phyloP scores from a whole-genome alignment of 352 stramenopile species.

The Globisporangium uncinulatum region DNA sequence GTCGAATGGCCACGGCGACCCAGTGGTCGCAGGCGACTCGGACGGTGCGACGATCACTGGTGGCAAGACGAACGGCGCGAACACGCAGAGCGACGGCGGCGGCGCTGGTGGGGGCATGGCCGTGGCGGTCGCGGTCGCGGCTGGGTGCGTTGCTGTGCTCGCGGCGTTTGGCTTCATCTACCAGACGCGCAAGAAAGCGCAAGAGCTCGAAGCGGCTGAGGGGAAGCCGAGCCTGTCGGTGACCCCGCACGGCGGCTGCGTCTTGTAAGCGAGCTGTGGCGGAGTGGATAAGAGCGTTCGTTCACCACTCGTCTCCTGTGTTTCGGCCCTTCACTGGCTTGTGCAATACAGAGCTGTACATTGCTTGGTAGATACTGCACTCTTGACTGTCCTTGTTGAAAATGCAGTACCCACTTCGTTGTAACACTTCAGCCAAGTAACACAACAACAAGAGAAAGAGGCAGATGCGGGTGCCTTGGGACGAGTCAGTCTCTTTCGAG shows the following conservation, averaged over 20 bases:
- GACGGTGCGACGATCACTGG: constrained; percentile 14
- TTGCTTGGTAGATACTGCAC: too few relatives aligned
- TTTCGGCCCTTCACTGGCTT: too few relatives aligned
- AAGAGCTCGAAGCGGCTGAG: constrained; percentile 43
- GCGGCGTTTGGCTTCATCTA: constrained; percentile 77
- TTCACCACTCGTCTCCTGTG: too few relatives aligned
- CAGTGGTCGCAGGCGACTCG: constrained; percentile 13
- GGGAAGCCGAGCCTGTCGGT: constrained; percentile 40
- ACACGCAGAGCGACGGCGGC: constrained; percentile 26
- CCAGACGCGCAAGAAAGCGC: constrained; percentile 61
- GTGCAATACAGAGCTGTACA: too few relatives aligned
- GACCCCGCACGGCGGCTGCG: constrained; percentile 46
- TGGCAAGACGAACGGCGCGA: constrained; percentile 25
- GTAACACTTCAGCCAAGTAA: too few relatives aligned
- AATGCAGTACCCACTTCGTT: too few relatives aligned
- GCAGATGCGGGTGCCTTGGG: too few relatives aligned
- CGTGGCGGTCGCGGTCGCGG: constrained; percentile 7
- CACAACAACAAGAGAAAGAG: too few relatives aligned
- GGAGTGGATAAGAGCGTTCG: too few relatives aligned
- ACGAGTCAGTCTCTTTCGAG: too few relatives aligned
- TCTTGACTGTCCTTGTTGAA: too few relatives aligned
- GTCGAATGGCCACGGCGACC: constrained; percentile 13
- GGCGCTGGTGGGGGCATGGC: background rate
- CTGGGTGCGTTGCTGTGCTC: constrained; percentile 30
- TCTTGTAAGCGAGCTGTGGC: constrained; percentile 27